Evolutionary conservation across 2,329 filamentous ascomycete genomes (phyloP).

Genomic region (Epichloe sp.): DNA sequence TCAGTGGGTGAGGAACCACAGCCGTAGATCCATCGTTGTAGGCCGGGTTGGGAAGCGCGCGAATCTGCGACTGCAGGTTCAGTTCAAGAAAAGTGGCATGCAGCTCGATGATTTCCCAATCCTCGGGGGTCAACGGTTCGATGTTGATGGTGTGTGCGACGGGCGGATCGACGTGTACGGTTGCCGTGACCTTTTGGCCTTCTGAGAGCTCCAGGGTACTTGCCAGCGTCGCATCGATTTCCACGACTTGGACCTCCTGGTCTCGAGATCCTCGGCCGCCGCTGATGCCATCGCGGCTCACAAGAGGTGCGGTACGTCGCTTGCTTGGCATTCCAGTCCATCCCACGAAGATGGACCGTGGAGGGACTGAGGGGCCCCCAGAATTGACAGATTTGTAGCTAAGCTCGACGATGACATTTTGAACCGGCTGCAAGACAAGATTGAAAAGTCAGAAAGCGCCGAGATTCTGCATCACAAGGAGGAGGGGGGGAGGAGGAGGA

Average conservation of each 20-base stretch:
- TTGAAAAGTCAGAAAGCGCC: background rate
- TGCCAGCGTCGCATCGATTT: conserved; percentile 79
- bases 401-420: conserved; percentile 94
- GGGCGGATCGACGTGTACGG: conserved; percentile 78
- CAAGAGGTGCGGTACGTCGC: conserved; percentile 59
- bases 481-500: background rate
- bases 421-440: conserved; percentile 51
- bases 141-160: conserved; percentile 91
- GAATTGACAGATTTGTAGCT: conserved; percentile 48
- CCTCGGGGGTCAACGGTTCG: conserved; percentile 81
- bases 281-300: conserved; percentile 60
- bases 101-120: conserved; percentile 98
- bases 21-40: conserved; percentile 39
- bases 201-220: conserved; percentile 63
- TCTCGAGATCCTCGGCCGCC: conserved; percentile 49
- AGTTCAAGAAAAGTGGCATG: conserved; percentile 92
- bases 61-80: conserved; percentile 84
- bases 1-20: conserved; percentile 61
- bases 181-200: conserved; percentile 61
- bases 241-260: conserved; percentile 64
- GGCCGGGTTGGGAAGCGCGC: conserved; percentile 77
- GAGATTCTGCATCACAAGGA: background rate
- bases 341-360: conserved; percentile 71
- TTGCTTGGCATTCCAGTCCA: conserved; percentile 99
- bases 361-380: conserved; percentile 30